Conservation (phyloP, 179 eudicot species). For the Silene vulgaris region DNA sequence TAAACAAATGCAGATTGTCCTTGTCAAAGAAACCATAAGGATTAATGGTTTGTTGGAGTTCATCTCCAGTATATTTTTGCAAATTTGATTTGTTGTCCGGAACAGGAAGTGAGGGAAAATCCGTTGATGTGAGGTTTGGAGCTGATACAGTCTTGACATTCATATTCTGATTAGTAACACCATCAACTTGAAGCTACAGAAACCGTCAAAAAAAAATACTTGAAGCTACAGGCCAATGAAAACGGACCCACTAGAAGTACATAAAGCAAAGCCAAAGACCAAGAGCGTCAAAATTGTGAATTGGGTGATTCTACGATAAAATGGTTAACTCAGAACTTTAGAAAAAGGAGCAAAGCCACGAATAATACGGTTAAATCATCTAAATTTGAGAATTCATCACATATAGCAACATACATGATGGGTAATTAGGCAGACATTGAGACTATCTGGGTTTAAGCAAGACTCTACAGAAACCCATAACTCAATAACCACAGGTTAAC, state of each 20-base stretch:
- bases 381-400: not conserved
- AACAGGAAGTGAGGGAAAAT: conserved; percentile 66
- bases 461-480: not conserved
- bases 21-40: conserved; percentile 53
- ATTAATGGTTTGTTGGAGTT: conserved; percentile 47
- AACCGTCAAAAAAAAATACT: conserved; percentile 13
- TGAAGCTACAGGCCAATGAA: conserved; percentile 10
- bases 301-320: not conserved
- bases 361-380: not conserved
- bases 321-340: not conserved
- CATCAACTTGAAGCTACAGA: conserved; percentile 83
- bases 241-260: not conserved
- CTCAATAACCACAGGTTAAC: not conserved
- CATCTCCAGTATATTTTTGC: conserved; percentile 51
- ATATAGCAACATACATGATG: not conserved
- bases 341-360: not conserved
- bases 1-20: conserved; percentile 50
- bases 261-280: not conserved
- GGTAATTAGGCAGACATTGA: not conserved
- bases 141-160: conserved; percentile 62
- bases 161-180: conserved; percentile 54
- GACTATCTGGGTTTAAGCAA: not conserved
- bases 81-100: conserved; percentile 47
- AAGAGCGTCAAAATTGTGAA: not conserved
- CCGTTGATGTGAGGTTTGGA: conserved; percentile 65